Evolutionary conservation across 805 yeast species (phyloP).

Genomic region (Nakazawaea populi): DNA sequence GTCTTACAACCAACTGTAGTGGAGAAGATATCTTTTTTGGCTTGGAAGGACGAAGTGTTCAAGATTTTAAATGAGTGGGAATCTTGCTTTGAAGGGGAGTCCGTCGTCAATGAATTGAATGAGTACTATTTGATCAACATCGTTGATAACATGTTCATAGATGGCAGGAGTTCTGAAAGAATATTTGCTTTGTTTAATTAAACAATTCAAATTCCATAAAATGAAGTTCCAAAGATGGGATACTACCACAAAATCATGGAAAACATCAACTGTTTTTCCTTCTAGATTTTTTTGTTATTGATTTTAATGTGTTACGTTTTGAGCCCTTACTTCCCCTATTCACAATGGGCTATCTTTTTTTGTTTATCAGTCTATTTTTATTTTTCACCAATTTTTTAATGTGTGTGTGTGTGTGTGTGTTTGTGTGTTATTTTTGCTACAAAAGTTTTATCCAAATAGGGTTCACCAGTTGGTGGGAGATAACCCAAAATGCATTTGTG

Average conservation of each 20-base stretch:
- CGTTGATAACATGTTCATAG: constrained; percentile 78
- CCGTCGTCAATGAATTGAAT: constrained; percentile 40
- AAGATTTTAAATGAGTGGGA: constrained; percentile 81
- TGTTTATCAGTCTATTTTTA: background rate
- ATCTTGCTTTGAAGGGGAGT: constrained; percentile 35
- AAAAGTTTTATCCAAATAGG: background rate
- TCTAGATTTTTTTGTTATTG: background rate
- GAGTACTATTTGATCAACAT: constrained; percentile 76
- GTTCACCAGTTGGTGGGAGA: background rate
- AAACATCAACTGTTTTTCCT: constrained; percentile 9
- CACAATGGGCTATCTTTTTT: too few relatives aligned
- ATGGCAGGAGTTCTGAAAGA: constrained; percentile 38
- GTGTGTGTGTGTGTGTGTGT: background rate
- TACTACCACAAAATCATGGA: background rate
- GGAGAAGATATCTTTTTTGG: constrained; percentile 84
- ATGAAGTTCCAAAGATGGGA: too few relatives aligned
- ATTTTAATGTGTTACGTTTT: background rate
- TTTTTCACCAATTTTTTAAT: background rate
- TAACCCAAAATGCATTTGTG: background rate
- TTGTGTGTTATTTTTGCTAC: background rate
- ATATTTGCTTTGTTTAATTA: constrained; percentile 48
- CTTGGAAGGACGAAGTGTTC: constrained; percentile 96
- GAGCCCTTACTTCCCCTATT: background rate
- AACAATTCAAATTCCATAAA: background rate
- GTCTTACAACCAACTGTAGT: constrained; percentile 94